phyloP scores from a whole-genome alignment of 1,284 basidiomycete species.

The Puccinia novopanici region DNA sequence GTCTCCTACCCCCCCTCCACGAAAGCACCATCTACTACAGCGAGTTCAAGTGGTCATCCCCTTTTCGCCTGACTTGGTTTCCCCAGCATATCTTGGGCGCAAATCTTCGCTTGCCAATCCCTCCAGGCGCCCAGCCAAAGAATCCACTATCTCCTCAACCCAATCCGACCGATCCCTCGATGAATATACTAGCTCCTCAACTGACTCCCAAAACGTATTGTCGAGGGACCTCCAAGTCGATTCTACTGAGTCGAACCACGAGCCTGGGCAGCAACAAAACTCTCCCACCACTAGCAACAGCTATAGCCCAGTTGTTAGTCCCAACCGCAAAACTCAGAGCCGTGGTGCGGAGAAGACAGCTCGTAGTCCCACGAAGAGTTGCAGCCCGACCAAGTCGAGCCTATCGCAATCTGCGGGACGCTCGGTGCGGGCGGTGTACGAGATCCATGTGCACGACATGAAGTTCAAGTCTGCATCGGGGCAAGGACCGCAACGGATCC shows the following conservation, averaged over 20 bases:
- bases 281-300: not conserved
- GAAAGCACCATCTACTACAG: not conserved
- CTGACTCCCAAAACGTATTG: not conserved
- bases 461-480: slow-evolving; percentile 17
- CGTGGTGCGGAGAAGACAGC: not conserved
- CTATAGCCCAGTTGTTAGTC: not conserved
- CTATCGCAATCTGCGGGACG: slow-evolving; percentile 1
- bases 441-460: slow-evolving; percentile 14
- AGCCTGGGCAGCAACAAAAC: not conserved
- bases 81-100: slow-evolving; percentile 9
- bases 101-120: not conserved
- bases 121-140: not conserved
- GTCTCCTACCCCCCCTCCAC: not conserved
- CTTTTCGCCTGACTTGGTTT: not conserved
- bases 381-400: not conserved
- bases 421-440: slow-evolving; percentile 19
- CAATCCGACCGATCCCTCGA: not conserved
- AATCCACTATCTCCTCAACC: not conserved
- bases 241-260: not conserved
- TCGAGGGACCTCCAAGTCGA: not conserved
- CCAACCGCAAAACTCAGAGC: not conserved
- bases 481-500: slow-evolving; percentile 25
- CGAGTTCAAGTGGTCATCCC: slow-evolving; percentile 6
- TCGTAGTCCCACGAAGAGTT: not conserved
- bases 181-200: not conserved